Conservation (phyloP, 331 rosid genomes). For the Phaseolus coccineus region DNA sequence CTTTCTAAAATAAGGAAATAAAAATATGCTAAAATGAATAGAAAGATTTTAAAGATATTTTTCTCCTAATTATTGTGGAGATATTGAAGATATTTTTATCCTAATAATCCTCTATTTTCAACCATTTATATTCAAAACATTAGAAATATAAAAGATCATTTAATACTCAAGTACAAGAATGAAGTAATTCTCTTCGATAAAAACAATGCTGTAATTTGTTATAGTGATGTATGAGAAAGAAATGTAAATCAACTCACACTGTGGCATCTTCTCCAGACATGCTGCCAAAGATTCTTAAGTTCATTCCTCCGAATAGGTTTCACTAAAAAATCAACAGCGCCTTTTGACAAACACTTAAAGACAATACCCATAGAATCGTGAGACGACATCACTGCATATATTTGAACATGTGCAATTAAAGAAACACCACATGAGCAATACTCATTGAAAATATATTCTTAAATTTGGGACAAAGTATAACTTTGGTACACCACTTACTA, state of each 20-base stretch:
- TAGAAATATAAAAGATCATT: neutral
- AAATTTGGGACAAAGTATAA: constrained; percentile 12
- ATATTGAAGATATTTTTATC: too few species aligned
- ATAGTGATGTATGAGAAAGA: constrained; percentile 41
- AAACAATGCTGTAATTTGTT: constrained; percentile 32
- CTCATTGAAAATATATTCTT: constrained; percentile 34
- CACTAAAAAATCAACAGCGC: constrained; percentile 74
- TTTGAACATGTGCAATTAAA: constrained; percentile 37
- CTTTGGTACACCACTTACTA: constrained; percentile 59
- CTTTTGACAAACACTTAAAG: constrained; percentile 74
- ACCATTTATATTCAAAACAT: neutral
- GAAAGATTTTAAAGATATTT: too few species aligned
- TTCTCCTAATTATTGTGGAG: too few species aligned
- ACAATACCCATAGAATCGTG: constrained; percentile 72
- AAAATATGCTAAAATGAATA: too few species aligned
- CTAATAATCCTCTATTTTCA: too few species aligned
- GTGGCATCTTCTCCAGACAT: constrained; percentile 79
- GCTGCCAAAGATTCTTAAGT: constrained; percentile 85
- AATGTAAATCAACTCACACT: constrained; percentile 70
- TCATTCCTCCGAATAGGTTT: constrained; percentile 80
- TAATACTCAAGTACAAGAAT: neutral
- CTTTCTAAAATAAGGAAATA: too few species aligned
- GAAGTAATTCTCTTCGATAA: constrained; percentile 19
- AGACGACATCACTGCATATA: constrained; percentile 75
- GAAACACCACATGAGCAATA: constrained; percentile 46